Evolutionary conservation across 371 early-diverging fungal species (phyloP).

Genomic region (Lichtheimia corymbifera): DNA sequence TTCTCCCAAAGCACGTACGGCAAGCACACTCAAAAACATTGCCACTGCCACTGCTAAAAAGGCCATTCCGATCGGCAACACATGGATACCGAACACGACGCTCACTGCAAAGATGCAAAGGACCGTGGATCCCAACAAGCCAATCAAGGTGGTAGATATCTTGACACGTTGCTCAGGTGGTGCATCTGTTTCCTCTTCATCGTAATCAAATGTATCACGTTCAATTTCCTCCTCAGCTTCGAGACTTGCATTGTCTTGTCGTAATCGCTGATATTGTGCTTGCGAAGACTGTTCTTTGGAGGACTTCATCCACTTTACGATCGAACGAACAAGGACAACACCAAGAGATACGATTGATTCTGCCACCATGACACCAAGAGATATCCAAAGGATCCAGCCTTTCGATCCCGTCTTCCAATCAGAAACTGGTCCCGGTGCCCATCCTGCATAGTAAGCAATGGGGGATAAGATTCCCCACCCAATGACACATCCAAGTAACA

Average conservation of each 20-base stretch:
- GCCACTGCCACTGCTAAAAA: conserved; percentile 59
- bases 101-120: conserved; percentile 63
- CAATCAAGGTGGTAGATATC: conserved; percentile 55
- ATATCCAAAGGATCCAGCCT: conserved; percentile 89
- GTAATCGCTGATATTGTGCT: neutral
- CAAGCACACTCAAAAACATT: conserved; percentile 65
- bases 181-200: conserved; percentile 38
- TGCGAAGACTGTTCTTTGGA: conserved; percentile 3
- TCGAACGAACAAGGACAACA: conserved; percentile 47
- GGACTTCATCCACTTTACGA: conserved; percentile 17
- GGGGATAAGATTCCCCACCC: conserved; percentile 86
- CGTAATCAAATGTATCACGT: conserved; percentile 8
- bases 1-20: conserved; percentile 76
- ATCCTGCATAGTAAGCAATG: conserved; percentile 62
- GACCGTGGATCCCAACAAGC: conserved; percentile 58
- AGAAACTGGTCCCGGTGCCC: conserved; percentile 76
- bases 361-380: conserved; percentile 80
- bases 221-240: conserved; percentile 20
- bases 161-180: conserved; percentile 57
- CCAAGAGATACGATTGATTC: conserved; percentile 71
- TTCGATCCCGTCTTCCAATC: conserved; percentile 75
- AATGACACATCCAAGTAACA: conserved; percentile 74
- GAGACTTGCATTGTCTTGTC: neutral
- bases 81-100: conserved; percentile 55
- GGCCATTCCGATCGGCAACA: conserved; percentile 54